Evolutionary conservation across 495 filamentous ascomycete species (phyloP), one percentile per base, ranked within the genome.

Genomic region (Hyaloscypha bicolor): DNA sequence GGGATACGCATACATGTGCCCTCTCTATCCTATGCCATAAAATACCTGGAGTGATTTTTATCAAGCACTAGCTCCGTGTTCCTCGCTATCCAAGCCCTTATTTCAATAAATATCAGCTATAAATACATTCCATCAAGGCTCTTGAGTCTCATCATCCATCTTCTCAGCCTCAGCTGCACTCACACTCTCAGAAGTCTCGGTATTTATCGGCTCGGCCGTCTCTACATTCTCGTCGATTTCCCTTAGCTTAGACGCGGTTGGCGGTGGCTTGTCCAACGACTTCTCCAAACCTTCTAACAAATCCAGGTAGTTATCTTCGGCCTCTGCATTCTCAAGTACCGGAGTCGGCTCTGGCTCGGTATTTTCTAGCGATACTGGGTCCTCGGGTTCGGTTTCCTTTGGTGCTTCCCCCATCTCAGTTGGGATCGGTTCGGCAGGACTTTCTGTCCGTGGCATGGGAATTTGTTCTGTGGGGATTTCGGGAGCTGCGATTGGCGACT

Each of bases 271-370:
- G 33, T 67, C 59, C 14, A 72, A 55, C 22, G 58, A 62, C 19
- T 58, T 69, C 56, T 75, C 73, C 32, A 75, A 48, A 22, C 71
- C 66, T 25, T 70, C 68, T 21, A 72, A 42, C 19, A 75, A 58
- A 66, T 75, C 73, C 9, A 60, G 58, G 45, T 71, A 72, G 52
- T 66, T 56, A 29, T 73, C 69, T 6, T 74, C 68, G 39, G 61
- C 56, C 19, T 55, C 56, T 9, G 9, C 29, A 19, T 62, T 39
- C 21, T 61, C 14, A 19, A n/a, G 2, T 33, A 51, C 29, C 51
- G 22, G 16, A 12, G 4, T 14, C 37, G 33, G n/a, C 9, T 45
- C 59, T 30, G n/a, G n/a, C 30, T 9, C 6, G 31, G 45, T 58
- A 11, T 14, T 35, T 30, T 29, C 51, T 42, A 56, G 48, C 30